These are phyloP conservation scores for Pythium brachiatum DNA, from an alignment of 352 stramenopile species.

Conservation along the genomic window DNA sequence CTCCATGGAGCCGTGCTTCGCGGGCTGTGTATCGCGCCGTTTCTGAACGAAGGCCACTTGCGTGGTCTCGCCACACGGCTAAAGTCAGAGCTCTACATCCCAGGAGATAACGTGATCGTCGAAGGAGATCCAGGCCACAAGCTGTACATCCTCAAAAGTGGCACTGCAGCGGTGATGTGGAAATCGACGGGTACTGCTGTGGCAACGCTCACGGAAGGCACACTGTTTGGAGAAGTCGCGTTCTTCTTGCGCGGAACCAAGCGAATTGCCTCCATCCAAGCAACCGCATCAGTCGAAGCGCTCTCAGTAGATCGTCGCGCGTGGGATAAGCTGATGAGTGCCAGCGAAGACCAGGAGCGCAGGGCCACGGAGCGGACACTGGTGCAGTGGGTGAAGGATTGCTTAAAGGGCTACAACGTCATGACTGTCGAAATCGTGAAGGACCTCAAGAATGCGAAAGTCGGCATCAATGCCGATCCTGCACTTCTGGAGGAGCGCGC, in stretches of 20 bases:
- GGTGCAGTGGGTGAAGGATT: slow-evolving; percentile 55
- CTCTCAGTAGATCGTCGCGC: slow-evolving; percentile 48
- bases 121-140: slow-evolving; percentile 65
- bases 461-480: neutral
- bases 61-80: slow-evolving; percentile 55
- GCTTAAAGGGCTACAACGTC: slow-evolving; percentile 66
- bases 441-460: slow-evolving; percentile 40
- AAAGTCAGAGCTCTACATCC: slow-evolving; percentile 71
- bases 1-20: slow-evolving; percentile 55
- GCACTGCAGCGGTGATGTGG: slow-evolving; percentile 63
- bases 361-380: slow-evolving; percentile 38
- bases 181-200: slow-evolving; percentile 63
- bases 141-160: slow-evolving; percentile 71
- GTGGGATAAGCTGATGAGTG: slow-evolving; percentile 49
- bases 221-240: slow-evolving; percentile 70
- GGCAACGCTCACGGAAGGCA: slow-evolving; percentile 48
- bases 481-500: slow-evolving; percentile 7
- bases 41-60: slow-evolving; percentile 51
- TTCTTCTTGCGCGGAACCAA: slow-evolving; percentile 65
- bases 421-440: slow-evolving; percentile 75
- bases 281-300: slow-evolving; percentile 58
- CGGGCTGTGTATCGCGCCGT: slow-evolving; percentile 52
- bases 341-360: slow-evolving; percentile 40
- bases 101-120: slow-evolving; percentile 64
- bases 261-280: slow-evolving; percentile 65